Base-by-base conservation (phyloP, 2,329 filamentous ascomycete genomes). In the Rachicladosporium sp. region DNA sequence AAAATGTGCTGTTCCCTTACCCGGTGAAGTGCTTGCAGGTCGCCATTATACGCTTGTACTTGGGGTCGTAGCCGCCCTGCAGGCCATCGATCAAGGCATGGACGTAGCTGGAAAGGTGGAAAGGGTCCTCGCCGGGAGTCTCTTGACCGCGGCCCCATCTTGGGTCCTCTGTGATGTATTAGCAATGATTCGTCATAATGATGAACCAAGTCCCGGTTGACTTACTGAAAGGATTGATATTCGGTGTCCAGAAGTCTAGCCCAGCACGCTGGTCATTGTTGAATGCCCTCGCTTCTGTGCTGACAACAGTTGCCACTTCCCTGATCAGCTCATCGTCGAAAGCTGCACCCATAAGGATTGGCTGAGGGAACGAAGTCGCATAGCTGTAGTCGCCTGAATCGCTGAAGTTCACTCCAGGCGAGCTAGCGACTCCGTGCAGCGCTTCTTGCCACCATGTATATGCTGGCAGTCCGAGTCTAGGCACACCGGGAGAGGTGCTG, bases 381-480 rank as follows among this genome's bases (percentile, higher is more conserved):
- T 70, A 73, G 45, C 65, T 71, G 52, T 69, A 82, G 8, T 70
- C 58, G 2, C 70, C 71, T 9, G 59, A 60, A 4, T 56, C 55
- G n/a, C 67, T 65, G 54, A 76, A 78, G 23, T 68, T 63, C 4
- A 73, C 71, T 1, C 74, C 76, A 0, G 69, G 70, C 12, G 66
- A 67, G 3, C 47, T 52, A 12, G 43, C 33, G 23, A 76, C 55
- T 1, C 78, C 78, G 50, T 81, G 78, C 0, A 80, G 66, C 1
- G 70, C 76, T 55, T 77, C 74, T 33, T 66, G 70, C 73, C 74
- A 79, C 64, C 74, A 77, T 47, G 73, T 63, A 47, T 81, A 81
- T 1, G 66, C 54, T 1, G 70, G 69, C 0, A 80, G 58, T 4
- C 74, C 74, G 0, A 80, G 62, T 21, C 74, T 62, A 1, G 70